Base-by-base conservation (phyloP, 805 yeast species). In the Scheffersomyces ergatensis region DNA sequence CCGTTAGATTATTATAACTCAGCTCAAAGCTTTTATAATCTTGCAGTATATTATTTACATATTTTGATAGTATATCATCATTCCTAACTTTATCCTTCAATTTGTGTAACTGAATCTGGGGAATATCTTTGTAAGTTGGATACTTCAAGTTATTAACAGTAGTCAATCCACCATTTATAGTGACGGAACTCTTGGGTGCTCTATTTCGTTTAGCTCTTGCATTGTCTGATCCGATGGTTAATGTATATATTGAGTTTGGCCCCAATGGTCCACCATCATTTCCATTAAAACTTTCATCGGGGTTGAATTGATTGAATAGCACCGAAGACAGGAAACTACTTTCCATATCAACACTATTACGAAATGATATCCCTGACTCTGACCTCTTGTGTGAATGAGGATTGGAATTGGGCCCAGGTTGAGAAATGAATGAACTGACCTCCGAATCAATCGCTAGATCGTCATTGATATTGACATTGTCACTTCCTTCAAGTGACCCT, bases 111-210 rank as follows among this genome's bases (percentile, higher is more conserved):
- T 76, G 80, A 9, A 89, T 83, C 18, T 83, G 89, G 0, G 97
- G 96, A 9, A 92, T 92, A 54, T 93, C 98, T 37, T 75, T 73
- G 1, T 77, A 69, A 0, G 96, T 83, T 0, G 99, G 98, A 6
- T 79, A 74, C 31, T 68, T 67, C 19, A 84, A 55, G 48, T 74
- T 74, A 24, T 54, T 47, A 9, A 69, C 57, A 2, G 77, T 59
- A 8, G 72, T 72, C 5, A 67, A 57, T 0, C 79, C 72, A 5
- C 74, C 74, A 49, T 68, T 67, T 27, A 70, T 50, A 9, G 67
- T 55, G 4, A 70, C 68, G 41, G 65, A 55, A 20, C 54, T 44
- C 43, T 60, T 59, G 32, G 61, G 57, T 15, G 68, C 48, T 44
- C 71, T 48, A 45, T 57, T 59, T 43, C 56, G 50, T 39, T 72